These are phyloP conservation scores for Candida sanyiensis DNA, from an alignment of 805 yeast genomes.

Conservation along the genomic window DNA sequence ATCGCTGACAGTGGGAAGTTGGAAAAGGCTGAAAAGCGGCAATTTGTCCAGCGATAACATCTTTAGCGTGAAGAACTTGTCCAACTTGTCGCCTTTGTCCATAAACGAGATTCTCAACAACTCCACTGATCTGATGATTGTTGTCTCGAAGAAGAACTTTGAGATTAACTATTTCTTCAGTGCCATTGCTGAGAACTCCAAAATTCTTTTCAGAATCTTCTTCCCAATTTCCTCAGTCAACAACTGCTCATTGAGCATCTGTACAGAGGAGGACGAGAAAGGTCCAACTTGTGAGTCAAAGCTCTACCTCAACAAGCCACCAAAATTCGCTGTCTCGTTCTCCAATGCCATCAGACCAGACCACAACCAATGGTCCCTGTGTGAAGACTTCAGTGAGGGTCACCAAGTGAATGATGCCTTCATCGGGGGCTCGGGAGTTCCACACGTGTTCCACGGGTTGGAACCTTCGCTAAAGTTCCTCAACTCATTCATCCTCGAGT, in stretches of 20 bases:
- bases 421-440: slow-evolving; percentile 54
- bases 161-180: slow-evolving; percentile 77
- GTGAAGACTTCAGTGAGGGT: slow-evolving; percentile 81
- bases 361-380: slow-evolving; percentile 68
- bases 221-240: slow-evolving; percentile 59
- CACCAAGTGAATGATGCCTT: slow-evolving; percentile 72
- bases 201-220: slow-evolving; percentile 66
- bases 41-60: slow-evolving; percentile 33
- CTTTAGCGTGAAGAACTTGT: slow-evolving; percentile 38
- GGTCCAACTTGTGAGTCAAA: slow-evolving; percentile 40
- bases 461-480: slow-evolving; percentile 45
- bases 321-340: slow-evolving; percentile 75
- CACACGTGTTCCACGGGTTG: slow-evolving; percentile 63
- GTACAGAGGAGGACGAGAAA: slow-evolving; percentile 31
- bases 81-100: slow-evolving; percentile 63
- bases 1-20: slow-evolving; percentile 67
- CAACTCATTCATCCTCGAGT: slow-evolving; percentile 48
- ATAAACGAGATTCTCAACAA: slow-evolving; percentile 56
- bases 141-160: slow-evolving; percentile 61
- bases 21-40: slow-evolving; percentile 77
- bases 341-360: slow-evolving; percentile 45
- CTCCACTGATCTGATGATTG: slow-evolving; percentile 63
- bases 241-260: slow-evolving; percentile 50
- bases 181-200: slow-evolving; percentile 57
- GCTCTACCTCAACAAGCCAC: slow-evolving; percentile 50